phyloP scores from a whole-genome alignment of 441 rosid genomes.

The Syzygium syzygioides region DNA sequence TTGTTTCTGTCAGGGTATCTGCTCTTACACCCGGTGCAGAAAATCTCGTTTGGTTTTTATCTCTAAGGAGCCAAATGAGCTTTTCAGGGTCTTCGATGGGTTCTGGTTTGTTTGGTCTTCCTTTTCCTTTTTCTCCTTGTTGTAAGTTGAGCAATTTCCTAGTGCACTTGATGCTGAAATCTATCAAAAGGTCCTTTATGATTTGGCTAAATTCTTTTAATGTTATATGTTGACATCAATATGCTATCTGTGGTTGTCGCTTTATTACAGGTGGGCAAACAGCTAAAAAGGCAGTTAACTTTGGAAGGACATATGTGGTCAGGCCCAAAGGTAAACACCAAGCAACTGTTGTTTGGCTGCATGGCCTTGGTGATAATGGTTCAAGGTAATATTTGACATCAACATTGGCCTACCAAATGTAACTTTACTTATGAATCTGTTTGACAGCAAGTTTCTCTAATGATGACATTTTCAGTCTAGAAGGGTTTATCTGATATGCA shows the following conservation, averaged over 20 bases:
- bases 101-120: conserved; percentile 39
- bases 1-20: conserved; percentile 25
- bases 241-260: not conserved
- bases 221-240: not conserved
- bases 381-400: conserved; percentile 2
- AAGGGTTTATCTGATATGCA: not conserved
- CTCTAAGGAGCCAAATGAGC: conserved; percentile 47
- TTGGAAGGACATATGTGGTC: conserved; percentile 17
- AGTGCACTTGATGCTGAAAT: not conserved
- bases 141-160: not conserved
- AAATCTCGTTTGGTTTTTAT: not conserved
- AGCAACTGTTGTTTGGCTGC: conserved; percentile 18
- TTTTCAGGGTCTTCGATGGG: conserved; percentile 57
- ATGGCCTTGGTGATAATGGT: conserved; percentile 19
- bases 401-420: not conserved
- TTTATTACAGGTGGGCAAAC: not conserved
- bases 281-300: conserved; percentile 9
- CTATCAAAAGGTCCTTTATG: not conserved
- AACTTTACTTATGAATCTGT: not conserved
- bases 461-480: not conserved
- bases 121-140: not conserved
- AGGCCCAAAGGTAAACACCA: conserved; percentile 20
- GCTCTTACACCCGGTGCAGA: not conserved
- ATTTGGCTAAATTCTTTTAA: not conserved
- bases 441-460: not conserved